Evolutionary conservation across 352 stramenopile species (phyloP).

Genomic region (Thalassiosira livingstoniorum): DNA sequence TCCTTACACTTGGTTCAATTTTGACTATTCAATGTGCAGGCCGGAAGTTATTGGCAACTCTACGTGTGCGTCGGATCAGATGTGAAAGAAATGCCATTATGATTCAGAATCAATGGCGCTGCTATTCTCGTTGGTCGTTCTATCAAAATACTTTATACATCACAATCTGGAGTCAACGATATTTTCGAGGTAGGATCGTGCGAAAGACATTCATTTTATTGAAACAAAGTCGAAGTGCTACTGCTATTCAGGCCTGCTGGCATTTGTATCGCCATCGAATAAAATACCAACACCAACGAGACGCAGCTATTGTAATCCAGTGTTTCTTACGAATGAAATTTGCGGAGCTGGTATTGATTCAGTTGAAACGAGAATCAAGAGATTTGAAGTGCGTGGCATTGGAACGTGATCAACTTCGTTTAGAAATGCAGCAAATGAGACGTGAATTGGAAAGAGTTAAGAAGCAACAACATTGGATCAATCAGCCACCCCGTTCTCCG

Average conservation of each 20-base stretch:
- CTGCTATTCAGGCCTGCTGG: constrained; percentile 70
- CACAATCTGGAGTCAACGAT: constrained; percentile 66
- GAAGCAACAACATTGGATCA: too few relatives aligned
- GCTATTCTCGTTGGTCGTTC: constrained; percentile 54
- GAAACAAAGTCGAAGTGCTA: constrained; percentile 57
- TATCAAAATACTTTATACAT: constrained; percentile 65
- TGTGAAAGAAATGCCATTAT: constrained; percentile 33
- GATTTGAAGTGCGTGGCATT: constrained; percentile 56
- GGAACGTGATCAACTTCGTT: constrained; percentile 68
- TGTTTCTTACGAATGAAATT: constrained; percentile 46
- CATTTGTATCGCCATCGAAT: constrained; percentile 15
- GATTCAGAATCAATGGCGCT: constrained; percentile 58
- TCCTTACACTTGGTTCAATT: constrained; percentile 53
- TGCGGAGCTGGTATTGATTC: constrained; percentile 37
- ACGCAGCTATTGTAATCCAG: constrained; percentile 58
- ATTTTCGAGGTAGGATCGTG: constrained; percentile 67
- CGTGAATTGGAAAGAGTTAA: constrained; percentile 63
- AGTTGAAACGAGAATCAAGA: constrained; percentile 58
- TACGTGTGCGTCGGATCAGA: constrained; percentile 35
- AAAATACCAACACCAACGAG: constrained; percentile 12
- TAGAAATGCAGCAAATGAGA: constrained; percentile 63
- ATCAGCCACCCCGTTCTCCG: too few relatives aligned
- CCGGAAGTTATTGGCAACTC: constrained; percentile 41
- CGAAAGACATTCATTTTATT: constrained; percentile 57
- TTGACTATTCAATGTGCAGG: constrained; percentile 51